These are phyloP conservation scores for Didymella sp. DNA, from an alignment of 2,329 filamentous ascomycete species.

Conservation along the genomic window DNA sequence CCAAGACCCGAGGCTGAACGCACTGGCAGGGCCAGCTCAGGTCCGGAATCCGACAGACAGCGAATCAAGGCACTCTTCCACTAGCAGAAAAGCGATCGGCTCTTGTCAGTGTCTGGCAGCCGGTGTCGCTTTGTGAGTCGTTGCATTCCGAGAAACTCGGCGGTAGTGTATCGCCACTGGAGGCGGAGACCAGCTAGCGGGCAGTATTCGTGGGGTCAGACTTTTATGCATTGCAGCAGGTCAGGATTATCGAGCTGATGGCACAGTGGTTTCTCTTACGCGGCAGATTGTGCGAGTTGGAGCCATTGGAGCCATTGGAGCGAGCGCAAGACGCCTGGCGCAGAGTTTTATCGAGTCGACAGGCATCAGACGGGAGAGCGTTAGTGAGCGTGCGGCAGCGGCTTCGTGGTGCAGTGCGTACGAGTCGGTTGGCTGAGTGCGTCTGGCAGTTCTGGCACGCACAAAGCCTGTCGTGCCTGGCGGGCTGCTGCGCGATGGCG, in stretches of 20 bases:
- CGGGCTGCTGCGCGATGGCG: slow-evolving; percentile 8
- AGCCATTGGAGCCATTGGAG: slow-evolving; percentile 22
- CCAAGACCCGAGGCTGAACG: slow-evolving; percentile 21
- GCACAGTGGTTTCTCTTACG: slow-evolving; percentile 31
- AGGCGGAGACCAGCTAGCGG: slow-evolving; percentile 29
- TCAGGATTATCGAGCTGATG: slow-evolving; percentile 19
- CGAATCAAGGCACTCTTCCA: slow-evolving; percentile 18
- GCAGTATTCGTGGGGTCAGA: slow-evolving; percentile 32
- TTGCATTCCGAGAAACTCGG: slow-evolving; percentile 38
- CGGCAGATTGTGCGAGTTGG: slow-evolving; percentile 28
- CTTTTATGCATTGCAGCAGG: slow-evolving; percentile 19
- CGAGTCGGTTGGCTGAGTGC: not conserved
- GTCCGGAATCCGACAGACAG: slow-evolving; percentile 22
- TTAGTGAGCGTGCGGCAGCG: slow-evolving; percentile 11
- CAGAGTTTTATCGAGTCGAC: slow-evolving; percentile 32
- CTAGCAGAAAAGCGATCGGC: slow-evolving; percentile 9
- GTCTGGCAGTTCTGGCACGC: slow-evolving; percentile 2
- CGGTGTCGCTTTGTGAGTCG: slow-evolving; percentile 27
- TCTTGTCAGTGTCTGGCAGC: slow-evolving; percentile 18
- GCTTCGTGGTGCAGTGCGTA: slow-evolving; percentile 8
- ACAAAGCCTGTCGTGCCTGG: too few relatives aligned
- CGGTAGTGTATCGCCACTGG: slow-evolving; percentile 33
- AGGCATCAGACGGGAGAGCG: slow-evolving; percentile 24
- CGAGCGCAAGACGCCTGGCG: slow-evolving; percentile 16
- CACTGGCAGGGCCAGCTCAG: slow-evolving; percentile 5